Evolutionary conservation across 1,284 basidiomycete genomes (phyloP).

Genomic region (Neonothopanus nambi): DNA sequence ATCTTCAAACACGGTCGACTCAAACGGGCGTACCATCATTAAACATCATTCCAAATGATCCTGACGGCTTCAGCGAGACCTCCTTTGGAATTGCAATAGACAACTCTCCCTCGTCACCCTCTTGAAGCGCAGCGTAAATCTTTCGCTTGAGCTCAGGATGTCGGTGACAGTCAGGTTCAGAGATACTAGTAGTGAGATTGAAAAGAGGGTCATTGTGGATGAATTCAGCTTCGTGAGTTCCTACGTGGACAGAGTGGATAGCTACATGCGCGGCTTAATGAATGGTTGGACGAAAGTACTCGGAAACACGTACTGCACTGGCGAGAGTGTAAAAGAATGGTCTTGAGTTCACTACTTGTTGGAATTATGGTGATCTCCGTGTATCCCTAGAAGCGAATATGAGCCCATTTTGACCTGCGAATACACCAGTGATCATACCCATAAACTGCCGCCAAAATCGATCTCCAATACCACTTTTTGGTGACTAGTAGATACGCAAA

Average conservation of each 20-base stretch:
- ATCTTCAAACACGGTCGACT: background rate
- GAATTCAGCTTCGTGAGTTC: slow-evolving; percentile 70
- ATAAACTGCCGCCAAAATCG: slow-evolving; percentile 78
- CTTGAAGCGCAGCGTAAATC: slow-evolving; percentile 86
- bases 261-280: slow-evolving; percentile 39
- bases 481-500: slow-evolving; percentile 76
- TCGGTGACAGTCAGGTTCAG: slow-evolving; percentile 76
- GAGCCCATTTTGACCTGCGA: slow-evolving; percentile 24
- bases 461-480: slow-evolving; percentile 92
- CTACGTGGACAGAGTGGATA: slow-evolving; percentile 74
- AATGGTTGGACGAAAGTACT: slow-evolving; percentile 18
- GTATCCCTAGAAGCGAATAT: slow-evolving; percentile 63
- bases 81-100: slow-evolving; percentile 88
- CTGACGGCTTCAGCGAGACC: slow-evolving; percentile 58
- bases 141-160: slow-evolving; percentile 95
- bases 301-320: slow-evolving; percentile 68
- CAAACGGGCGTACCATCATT: slow-evolving; percentile 19
- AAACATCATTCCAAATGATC: slow-evolving; percentile 5
- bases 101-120: slow-evolving; percentile 92
- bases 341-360: slow-evolving; percentile 70
- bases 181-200: slow-evolving; percentile 59
- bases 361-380: slow-evolving; percentile 90
- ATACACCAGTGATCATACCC: slow-evolving; percentile 48
- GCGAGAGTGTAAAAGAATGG: slow-evolving; percentile 83
- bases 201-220: slow-evolving; percentile 76